Conservation (phyloP, 164 flowering plant genomes). For the Chimonanthus praecox region DNA sequence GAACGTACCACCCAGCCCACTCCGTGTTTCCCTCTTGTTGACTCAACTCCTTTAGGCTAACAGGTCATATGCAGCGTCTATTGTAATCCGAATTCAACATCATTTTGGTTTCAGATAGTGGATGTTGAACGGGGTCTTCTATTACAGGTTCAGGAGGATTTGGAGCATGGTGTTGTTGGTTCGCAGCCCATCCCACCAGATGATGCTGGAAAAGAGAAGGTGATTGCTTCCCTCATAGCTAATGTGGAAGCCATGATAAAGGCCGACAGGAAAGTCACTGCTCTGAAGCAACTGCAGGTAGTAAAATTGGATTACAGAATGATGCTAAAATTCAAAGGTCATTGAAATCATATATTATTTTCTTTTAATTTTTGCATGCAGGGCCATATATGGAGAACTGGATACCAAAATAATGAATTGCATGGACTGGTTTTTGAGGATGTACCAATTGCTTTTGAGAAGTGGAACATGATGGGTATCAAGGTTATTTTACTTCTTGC, state of each 20-base stretch:
- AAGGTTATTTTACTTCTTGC: constrained; percentile 40
- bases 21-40: no score
- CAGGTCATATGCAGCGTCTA: not conserved
- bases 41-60: not conserved
- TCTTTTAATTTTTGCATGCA: constrained; percentile 16
- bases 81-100: not conserved
- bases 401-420: constrained; percentile 67
- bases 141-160: constrained; percentile 65
- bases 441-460: constrained; percentile 81
- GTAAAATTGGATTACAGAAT: constrained; percentile 7
- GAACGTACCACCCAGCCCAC: not conserved
- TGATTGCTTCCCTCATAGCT: constrained; percentile 75
- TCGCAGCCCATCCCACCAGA: constrained; percentile 67
- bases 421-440: constrained; percentile 79
- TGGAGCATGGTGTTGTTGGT: constrained; percentile 60
- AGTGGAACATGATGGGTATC: constrained; percentile 72
- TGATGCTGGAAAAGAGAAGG: constrained; percentile 72
- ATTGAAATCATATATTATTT: not conserved
- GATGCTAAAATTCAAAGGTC: not conserved
- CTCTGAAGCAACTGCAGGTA: constrained; percentile 87
- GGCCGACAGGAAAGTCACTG: constrained; percentile 90
- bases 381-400: constrained; percentile 99
- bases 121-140: not conserved
- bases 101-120: not conserved
- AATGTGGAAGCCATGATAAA: constrained; percentile 92